Evolutionary conservation across 2,329 filamentous ascomycete species (phyloP), one percentile per base, ranked within the genome.

Genomic region (Phialophora expanda): DNA sequence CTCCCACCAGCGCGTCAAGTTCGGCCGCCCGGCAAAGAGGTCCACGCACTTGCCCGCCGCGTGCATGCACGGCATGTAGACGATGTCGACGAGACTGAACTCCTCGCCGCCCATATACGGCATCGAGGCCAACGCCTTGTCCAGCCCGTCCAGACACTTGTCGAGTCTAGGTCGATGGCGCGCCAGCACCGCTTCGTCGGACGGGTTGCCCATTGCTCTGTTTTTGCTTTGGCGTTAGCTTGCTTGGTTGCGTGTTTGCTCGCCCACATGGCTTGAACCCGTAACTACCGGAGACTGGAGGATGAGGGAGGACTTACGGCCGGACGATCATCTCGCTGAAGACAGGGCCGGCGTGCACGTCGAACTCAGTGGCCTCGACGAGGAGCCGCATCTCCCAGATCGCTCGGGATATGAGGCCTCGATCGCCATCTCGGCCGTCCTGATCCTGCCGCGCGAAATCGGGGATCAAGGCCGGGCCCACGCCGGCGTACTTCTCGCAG

Each of bases 31-130:
- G 12, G n/a, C 41, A 30, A 63, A 63, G 17, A 58, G 8, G 28
- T 57, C 38, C 17, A 63, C 7, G 32, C 54, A 63, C 17, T 38
- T 22, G 5, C 4, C 32, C 12, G 6, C 24, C 12, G 26, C 34
- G 54, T 51, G 51, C 9, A 63, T 30, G 46, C 53, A 34, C n/a
- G 61, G 61, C 61, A 63, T 63, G 53, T 63, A 63, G 20, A 50
- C 14, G 22, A 63, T 58, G 11, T 63, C 61, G 8, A 58, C 54
- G 14, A 63, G 54, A 8, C 53, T 57, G 44, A 57, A 63, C 28
- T 63, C 54, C 9, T 22, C 26, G 2, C 54, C 61, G 22, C 61
- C 61, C 41, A 63, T 46, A 28, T 51, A 63, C 5, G 51, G n/a
- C 30, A 32, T 58, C 54, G 34, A 41, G 7, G 54, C 48, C 12